Evolutionary conservation across 495 filamentous ascomycete genomes (phyloP).

Genomic region (Neurospora africana): DNA sequence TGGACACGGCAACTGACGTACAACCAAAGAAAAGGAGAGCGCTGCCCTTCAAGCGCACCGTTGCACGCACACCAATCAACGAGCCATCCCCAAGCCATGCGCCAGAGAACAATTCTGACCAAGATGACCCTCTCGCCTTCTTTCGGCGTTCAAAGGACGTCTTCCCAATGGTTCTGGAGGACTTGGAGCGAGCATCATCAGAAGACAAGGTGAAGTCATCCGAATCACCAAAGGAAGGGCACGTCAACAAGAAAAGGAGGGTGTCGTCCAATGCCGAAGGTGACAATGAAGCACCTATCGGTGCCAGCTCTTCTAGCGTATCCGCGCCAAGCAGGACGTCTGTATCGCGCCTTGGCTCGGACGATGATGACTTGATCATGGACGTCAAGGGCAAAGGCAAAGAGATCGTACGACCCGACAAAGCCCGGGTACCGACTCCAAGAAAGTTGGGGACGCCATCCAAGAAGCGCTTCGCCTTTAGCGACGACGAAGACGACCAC

Average conservation of each 20-base stretch:
- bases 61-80: conserved; percentile 23
- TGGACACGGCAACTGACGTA: not conserved
- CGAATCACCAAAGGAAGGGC: not conserved
- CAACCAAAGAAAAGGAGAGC: conserved; percentile 41
- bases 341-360: not conserved
- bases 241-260: conserved; percentile 10
- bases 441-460: not conserved
- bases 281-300: conserved; percentile 19
- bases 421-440: not conserved
- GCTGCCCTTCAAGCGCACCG: conserved; percentile 60
- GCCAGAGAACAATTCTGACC: conserved; percentile 15
- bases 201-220: conserved; percentile 17
- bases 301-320: not conserved
- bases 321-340: not conserved
- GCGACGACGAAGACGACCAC: not conserved
- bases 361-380: conserved; percentile 17
- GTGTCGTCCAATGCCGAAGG: conserved; percentile 11
- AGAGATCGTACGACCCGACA: conserved; percentile 8
- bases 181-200: conserved; percentile 33
- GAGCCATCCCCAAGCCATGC: conserved; percentile 13
- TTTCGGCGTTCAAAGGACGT: conserved; percentile 58
- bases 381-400: conserved; percentile 26
- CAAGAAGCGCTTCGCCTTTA: not conserved
- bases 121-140: conserved; percentile 41
- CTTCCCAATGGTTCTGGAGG: conserved; percentile 48